Evolutionary conservation across 1,284 basidiomycete species (phyloP).

Genomic region (Coniophora puteana): DNA sequence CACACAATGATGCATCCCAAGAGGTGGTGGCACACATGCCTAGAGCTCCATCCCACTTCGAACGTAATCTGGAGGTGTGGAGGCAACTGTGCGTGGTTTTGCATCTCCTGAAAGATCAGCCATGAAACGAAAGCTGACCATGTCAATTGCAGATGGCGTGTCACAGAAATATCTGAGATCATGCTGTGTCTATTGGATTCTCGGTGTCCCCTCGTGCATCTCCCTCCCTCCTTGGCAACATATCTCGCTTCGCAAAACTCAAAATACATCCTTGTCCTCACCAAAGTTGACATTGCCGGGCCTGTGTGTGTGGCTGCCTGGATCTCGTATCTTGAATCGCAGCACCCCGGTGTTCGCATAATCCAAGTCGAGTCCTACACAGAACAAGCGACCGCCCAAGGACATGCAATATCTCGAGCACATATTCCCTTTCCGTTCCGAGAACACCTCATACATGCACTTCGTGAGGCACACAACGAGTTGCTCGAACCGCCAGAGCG

Average conservation of each 20-base stretch:
- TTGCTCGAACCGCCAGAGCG: slow-evolving; percentile 67
- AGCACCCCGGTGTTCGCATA: slow-evolving; percentile 54
- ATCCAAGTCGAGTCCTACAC: slow-evolving; percentile 75
- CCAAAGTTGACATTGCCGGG: slow-evolving; percentile 80
- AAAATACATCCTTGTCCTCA: slow-evolving; percentile 76
- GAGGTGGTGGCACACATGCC: too few relatives aligned
- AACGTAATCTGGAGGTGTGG: slow-evolving; percentile 91
- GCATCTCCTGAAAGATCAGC: neutral
- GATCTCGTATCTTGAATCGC: slow-evolving; percentile 57
- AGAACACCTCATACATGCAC: slow-evolving; percentile 59
- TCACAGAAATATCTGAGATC: slow-evolving; percentile 82
- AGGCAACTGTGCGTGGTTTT: slow-evolving; percentile 68
- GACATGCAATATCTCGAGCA: slow-evolving; percentile 54
- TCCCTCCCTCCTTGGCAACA: slow-evolving; percentile 51
- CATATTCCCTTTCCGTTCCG: slow-evolving; percentile 61
- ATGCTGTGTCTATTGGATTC: slow-evolving; percentile 84
- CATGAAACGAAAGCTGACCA: slow-evolving; percentile 6
- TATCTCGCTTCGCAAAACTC: slow-evolving; percentile 43
- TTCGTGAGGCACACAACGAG: slow-evolving; percentile 65
- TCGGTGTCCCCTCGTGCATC: slow-evolving; percentile 75
- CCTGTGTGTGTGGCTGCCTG: slow-evolving; percentile 58
- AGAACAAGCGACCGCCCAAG: slow-evolving; percentile 45
- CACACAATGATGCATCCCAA: slow-evolving; percentile 4
- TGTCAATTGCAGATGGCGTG: slow-evolving; percentile 74
- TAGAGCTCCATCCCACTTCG: slow-evolving; percentile 73